Percentiles rank a stretch among this genome's conserved stretches.
Evolutionary conservation across 495 filamentous ascomycete species (phyloP).

Genomic region (Penicillium alfredii): DNA sequence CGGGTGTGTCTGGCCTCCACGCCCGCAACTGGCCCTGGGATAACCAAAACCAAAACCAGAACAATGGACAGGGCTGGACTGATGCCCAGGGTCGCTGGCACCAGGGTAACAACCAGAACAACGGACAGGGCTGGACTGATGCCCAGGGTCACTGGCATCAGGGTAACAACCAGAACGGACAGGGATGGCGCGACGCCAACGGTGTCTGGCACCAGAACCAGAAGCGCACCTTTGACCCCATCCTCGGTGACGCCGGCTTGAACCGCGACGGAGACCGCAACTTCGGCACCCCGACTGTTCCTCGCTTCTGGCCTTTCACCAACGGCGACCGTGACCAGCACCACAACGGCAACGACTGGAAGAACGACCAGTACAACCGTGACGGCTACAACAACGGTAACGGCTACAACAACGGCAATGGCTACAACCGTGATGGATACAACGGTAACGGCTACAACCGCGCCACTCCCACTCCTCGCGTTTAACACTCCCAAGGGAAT

Average conservation of each 20-base stretch:
- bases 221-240: slow-evolving; percentile 11
- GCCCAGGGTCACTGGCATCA: slow-evolving; percentile 18
- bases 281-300: no score
- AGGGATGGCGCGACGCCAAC: slow-evolving; percentile 14
- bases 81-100: no score
- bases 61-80: no score
- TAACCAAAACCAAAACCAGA: no score
- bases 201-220: slow-evolving; percentile 11
- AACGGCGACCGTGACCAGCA: slow-evolving; percentile 1
- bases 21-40: slow-evolving; percentile 12
- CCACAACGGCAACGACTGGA: not conserved
- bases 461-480: no score
- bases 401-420: slow-evolving; percentile 1
- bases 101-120: slow-evolving; percentile 9
- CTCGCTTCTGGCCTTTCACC: no score
- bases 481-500: no score
- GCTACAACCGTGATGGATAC: not conserved
- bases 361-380: not conserved
- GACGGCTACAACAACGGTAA: slow-evolving; percentile 1
- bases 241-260: not conserved
- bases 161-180: slow-evolving; percentile 9
- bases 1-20: slow-evolving; percentile 5
- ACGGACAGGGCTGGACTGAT: slow-evolving; percentile 15
- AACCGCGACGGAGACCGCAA: not conserved
- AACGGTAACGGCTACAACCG: no score